Evolutionary conservation across 73 alveolate species (phyloP).

Genomic region (Blepharisma stoltei): DNA sequence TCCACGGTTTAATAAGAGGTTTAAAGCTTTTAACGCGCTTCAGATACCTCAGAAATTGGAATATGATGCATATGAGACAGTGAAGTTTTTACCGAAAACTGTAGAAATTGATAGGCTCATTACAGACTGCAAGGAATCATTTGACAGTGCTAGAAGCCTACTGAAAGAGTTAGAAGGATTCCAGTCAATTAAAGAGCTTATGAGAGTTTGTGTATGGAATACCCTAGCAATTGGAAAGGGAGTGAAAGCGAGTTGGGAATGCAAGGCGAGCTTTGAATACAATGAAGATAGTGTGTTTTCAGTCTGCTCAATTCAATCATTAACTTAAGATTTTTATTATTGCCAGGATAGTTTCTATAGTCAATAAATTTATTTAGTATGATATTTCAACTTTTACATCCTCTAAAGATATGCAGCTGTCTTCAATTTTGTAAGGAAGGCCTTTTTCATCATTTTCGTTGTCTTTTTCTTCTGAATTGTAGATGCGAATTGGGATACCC

Average conservation of each 20-base stretch:
- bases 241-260: background rate
- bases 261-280: background rate
- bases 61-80: background rate
- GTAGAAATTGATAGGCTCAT: background rate
- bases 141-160: background rate
- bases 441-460: too few relatives aligned
- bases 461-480: too few relatives aligned
- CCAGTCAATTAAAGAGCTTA: background rate
- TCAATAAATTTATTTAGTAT: too few relatives aligned
- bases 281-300: constrained; percentile 14
- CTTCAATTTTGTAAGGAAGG: too few relatives aligned
- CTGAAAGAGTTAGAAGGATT: background rate
- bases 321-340: too few relatives aligned
- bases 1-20: background rate
- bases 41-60: constrained; percentile 22
- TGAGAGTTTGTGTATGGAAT: constrained; percentile 17
- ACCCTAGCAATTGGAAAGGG: background rate
- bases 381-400: too few relatives aligned
- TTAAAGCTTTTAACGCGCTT: background rate
- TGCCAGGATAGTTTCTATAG: too few relatives aligned
- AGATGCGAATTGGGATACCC: too few relatives aligned
- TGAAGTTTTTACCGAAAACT: background rate
- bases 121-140: constrained; percentile 4
- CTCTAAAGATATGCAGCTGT: too few relatives aligned
- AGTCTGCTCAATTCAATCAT: too few relatives aligned